These are phyloP conservation scores for Dipodascus albidus DNA, from an alignment of 805 yeast genomes.

Conservation along the genomic window DNA sequence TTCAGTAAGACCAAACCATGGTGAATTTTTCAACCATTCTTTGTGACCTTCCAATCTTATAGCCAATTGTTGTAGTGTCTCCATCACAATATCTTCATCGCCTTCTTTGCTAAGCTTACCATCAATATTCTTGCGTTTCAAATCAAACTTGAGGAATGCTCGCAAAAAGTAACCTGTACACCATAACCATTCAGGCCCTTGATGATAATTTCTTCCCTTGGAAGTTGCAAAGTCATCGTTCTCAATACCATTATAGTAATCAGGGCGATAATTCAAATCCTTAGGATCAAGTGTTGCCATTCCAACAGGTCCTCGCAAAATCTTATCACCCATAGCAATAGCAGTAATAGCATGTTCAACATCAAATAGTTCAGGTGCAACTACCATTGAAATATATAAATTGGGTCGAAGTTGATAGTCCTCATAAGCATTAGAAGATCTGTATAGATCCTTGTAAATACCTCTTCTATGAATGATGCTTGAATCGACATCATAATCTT, in stretches of 20 bases:
- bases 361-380: slow-evolving; percentile 84
- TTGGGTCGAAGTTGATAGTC: slow-evolving; percentile 91
- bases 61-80: slow-evolving; percentile 47
- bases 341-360: slow-evolving; percentile 51
- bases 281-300: slow-evolving; percentile 87
- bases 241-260: slow-evolving; percentile 73
- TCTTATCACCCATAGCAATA: slow-evolving; percentile 56
- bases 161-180: slow-evolving; percentile 76
- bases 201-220: slow-evolving; percentile 94
- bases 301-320: slow-evolving; percentile 81
- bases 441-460: slow-evolving; percentile 78
- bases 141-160: slow-evolving; percentile 52
- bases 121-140: slow-evolving; percentile 25
- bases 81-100: slow-evolving; percentile 24
- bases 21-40: slow-evolving; percentile 58
- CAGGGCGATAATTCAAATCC: slow-evolving; percentile 85
- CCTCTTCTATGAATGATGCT: slow-evolving; percentile 77
- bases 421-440: slow-evolving; percentile 77
- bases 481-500: slow-evolving; percentile 47
- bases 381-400: slow-evolving; percentile 86
- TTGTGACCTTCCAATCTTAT: slow-evolving; percentile 53
- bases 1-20: slow-evolving; percentile 92
- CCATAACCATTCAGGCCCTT: slow-evolving; percentile 99
- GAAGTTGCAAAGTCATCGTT: slow-evolving; percentile 81
- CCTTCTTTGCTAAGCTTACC: background rate